A percentile compares a stretch with the other conserved stretches of the same genome.
Conservation (phyloP, 352 stramenopile genomes). For the Phytopythium ostracodes region DNA sequence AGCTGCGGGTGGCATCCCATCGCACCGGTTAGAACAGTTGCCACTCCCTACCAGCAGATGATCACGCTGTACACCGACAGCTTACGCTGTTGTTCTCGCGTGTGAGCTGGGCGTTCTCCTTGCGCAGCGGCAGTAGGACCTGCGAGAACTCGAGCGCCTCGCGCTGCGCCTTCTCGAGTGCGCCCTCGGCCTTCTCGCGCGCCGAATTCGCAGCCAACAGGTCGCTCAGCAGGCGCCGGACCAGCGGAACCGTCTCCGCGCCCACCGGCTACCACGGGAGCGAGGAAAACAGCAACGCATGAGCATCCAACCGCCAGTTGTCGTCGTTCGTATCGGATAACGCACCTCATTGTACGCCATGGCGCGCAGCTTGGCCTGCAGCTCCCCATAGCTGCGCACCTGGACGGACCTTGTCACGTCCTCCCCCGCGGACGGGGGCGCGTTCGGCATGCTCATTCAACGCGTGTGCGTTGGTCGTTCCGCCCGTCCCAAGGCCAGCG, state of each 20-base stretch:
- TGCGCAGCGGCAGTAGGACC: slow-evolving; percentile 62
- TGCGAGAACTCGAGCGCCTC: slow-evolving; percentile 66
- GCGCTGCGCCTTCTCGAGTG: slow-evolving; percentile 48
- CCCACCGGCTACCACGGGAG: slow-evolving; percentile 34
- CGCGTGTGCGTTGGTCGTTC: no score
- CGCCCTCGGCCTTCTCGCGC: slow-evolving; percentile 29
- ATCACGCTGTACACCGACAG: neutral
- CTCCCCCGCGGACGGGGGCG: slow-evolving; percentile 18
- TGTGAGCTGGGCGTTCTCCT: slow-evolving; percentile 70
- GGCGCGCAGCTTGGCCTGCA: slow-evolving; percentile 52
- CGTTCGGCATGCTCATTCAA: slow-evolving; percentile 19
- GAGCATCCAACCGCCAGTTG: neutral
- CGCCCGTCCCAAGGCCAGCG: neutral
- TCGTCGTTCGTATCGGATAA: neutral
- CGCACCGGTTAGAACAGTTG: neutral
- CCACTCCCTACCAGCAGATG: neutral
- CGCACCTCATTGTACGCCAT: slow-evolving; percentile 59
- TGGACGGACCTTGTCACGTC: slow-evolving; percentile 35
- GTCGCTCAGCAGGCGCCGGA: slow-evolving; percentile 52
- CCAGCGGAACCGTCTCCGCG: slow-evolving; percentile 55
- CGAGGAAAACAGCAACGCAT: neutral
- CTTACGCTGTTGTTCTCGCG: slow-evolving; percentile 77
- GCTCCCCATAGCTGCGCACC: slow-evolving; percentile 45
- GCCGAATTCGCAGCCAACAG: slow-evolving; percentile 29
- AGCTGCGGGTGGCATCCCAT: slow-evolving; percentile 25